Percentiles rank a stretch among this genome's conserved stretches.
Evolutionary conservation across 2,329 filamentous ascomycete species (phyloP).

Genomic region (Monosporascus sp.): DNA sequence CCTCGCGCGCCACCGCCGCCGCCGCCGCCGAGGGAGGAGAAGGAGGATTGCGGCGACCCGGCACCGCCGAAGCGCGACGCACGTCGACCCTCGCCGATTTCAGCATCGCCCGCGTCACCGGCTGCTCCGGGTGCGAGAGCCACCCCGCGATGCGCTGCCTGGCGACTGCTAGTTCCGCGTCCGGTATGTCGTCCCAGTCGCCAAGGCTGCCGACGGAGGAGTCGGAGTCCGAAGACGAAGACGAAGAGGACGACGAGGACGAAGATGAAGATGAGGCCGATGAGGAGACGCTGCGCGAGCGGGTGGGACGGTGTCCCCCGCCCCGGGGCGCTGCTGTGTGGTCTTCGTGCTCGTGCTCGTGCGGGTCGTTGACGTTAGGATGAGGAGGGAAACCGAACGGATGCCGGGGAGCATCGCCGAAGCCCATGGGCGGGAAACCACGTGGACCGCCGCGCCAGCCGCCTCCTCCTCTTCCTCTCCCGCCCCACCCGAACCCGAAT

Average conservation of each 20-base stretch:
- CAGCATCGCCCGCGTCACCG: conserved; percentile 41
- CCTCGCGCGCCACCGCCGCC: conserved; percentile 11
- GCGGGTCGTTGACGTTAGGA: too few species aligned
- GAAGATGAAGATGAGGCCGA: too few species aligned
- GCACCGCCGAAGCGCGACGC: neutral
- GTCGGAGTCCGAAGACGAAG: conserved; percentile 23
- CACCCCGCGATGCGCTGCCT: conserved; percentile 40
- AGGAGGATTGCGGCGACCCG: too few species aligned
- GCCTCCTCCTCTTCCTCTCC: conserved; percentile 1
- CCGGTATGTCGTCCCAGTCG: conserved; percentile 44
- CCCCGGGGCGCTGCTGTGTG: too few species aligned
- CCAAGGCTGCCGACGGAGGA: conserved; percentile 50
- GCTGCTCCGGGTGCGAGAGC: conserved; percentile 43
- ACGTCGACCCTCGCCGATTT: conserved; percentile 37
- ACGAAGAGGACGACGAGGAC: conserved; percentile 28
- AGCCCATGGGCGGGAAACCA: too few species aligned
- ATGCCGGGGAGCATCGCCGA: neutral
- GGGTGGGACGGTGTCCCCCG: too few species aligned
- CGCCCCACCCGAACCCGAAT: neutral
- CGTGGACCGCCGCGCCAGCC: neutral
- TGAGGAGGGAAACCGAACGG: neutral
- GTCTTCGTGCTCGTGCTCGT: too few species aligned
- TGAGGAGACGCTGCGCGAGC: too few species aligned
- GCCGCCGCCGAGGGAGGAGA: neutral
- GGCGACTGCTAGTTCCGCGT: conserved; percentile 42